phyloP scores from a whole-genome alignment of 345 rosid genomes.

The Linum tenue region DNA sequence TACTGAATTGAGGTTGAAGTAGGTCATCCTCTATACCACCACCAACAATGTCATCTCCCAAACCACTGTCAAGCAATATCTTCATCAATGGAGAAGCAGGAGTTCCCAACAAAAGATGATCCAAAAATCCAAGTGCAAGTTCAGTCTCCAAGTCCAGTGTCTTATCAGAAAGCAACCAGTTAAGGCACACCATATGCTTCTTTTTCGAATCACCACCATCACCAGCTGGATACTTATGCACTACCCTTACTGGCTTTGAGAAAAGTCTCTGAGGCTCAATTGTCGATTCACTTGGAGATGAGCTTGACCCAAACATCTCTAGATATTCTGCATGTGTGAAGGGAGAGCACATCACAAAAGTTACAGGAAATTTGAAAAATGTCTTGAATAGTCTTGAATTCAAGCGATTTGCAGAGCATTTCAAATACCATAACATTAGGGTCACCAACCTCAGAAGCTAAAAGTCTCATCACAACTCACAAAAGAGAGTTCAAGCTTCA shows the following conservation, averaged over 20 bases:
- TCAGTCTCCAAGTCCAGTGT: slow-evolving; percentile 86
- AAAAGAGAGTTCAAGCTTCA: neutral
- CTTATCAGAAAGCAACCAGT: slow-evolving; percentile 82
- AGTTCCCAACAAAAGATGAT: slow-evolving; percentile 91
- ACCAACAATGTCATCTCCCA: slow-evolving; percentile 88
- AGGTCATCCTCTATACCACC: slow-evolving; percentile 92
- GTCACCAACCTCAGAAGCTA: neutral
- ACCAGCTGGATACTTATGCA: slow-evolving; percentile 82
- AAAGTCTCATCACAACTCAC: neutral
- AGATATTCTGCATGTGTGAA: slow-evolving; percentile 57
- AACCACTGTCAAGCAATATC: slow-evolving; percentile 84
- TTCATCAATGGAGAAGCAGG: slow-evolving; percentile 95
- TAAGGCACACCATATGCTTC: slow-evolving; percentile 93
- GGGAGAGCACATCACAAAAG: slow-evolving; percentile 3
- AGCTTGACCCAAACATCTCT: slow-evolving; percentile 61
- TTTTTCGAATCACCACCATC: slow-evolving; percentile 68
- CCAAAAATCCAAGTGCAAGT: slow-evolving; percentile 79
- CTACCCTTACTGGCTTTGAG: slow-evolving; percentile 58
- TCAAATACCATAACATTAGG: neutral
- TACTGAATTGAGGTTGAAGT: slow-evolving; percentile 88
- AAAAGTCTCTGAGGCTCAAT: slow-evolving; percentile 55
- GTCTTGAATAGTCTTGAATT: neutral
- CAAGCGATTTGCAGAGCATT: neutral
- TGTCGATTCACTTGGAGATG: slow-evolving; percentile 55
- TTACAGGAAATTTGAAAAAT: neutral